These are phyloP conservation scores for Amanita rimosa DNA, from an alignment of 768 basidiomycete species.

Conservation along the genomic window DNA sequence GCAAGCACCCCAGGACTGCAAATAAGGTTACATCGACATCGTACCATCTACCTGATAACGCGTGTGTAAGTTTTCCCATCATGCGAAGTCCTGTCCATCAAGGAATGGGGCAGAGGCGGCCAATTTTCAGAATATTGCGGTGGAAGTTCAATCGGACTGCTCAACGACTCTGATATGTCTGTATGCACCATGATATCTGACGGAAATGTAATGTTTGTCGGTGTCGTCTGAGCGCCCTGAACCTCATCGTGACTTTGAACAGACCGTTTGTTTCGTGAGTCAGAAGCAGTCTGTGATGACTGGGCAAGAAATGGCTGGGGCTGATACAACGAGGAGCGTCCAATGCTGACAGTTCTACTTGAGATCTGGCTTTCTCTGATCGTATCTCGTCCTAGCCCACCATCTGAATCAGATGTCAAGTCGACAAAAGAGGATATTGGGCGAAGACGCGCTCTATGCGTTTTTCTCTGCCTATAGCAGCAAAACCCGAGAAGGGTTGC, in stretches of 20 bases:
- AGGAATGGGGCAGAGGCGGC: constrained; percentile 13
- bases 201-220: not conserved
- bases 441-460: not conserved
- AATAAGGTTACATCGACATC: not conserved
- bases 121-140: constrained; percentile 20
- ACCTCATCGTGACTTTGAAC: not conserved
- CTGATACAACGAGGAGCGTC: not conserved
- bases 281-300: not conserved
- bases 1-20: not conserved
- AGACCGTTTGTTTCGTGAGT: constrained; percentile 1
- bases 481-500: not conserved
- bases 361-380: not conserved
- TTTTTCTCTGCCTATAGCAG: not conserved
- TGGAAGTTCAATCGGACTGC: constrained; percentile 17
- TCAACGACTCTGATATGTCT: constrained; percentile 16
- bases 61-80: not conserved
- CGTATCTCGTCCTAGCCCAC: not conserved
- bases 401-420: not conserved
- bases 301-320: not conserved
- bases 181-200: constrained; percentile 16
- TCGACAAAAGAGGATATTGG: not conserved
- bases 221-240: not conserved
- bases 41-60: not conserved
- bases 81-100: not conserved
- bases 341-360: not conserved